Base-by-base conservation (phyloP, 169 alveolate species). In the Babesia sp. region DNA sequence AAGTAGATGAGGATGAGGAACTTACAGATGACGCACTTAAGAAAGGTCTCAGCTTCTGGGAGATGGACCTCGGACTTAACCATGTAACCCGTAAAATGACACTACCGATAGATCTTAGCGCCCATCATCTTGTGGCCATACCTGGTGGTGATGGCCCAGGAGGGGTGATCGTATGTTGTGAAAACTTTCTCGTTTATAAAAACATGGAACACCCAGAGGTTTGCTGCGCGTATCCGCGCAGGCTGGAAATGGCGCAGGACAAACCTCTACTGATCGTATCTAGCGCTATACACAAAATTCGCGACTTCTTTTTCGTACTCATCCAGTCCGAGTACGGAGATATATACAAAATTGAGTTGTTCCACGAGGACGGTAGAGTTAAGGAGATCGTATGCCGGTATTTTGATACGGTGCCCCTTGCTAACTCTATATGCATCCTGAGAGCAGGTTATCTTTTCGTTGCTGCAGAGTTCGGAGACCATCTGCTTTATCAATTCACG, bases 51-150 rank as follows among this genome's bases (percentile, higher is more conserved):
- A 90, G 95, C 16, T 88, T 95, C 66, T 98, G 98, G 96, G 99
- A 98, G 92, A 95, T 98, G 97, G 99, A 98, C 88, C 88, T 98
- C 45, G 99, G 99, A 8, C 90, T 98, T 71, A 98, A 98, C 91
- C 98, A 97, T 81, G 99, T 98, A 42, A 92, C 95, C n/a, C 93
- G 97, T 83, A 96, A 96, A 84, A 72, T 90, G 55, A 91, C 96
- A 11, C 82, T 92, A 26, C 93, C 92, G 2, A 71, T 85, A 29
- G 92, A 89, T 44, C 34, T 90, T 24, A 74, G 96, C 39, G 98
- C 99, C 37, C 98, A 96, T 91, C 67, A 90, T 61, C 83, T 97
- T 26, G 90, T 96, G 34, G 91, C 97, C 26, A 95, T 96, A 16
- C 98, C 99, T 11, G 98, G 97, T 5, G 97, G 96, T 34, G 97